A percentile compares a stretch with the other conserved stretches of the same genome.
Evolutionary conservation across 1,139 yeast genomes (phyloP).

Genomic region (Diutina rugosa): DNA sequence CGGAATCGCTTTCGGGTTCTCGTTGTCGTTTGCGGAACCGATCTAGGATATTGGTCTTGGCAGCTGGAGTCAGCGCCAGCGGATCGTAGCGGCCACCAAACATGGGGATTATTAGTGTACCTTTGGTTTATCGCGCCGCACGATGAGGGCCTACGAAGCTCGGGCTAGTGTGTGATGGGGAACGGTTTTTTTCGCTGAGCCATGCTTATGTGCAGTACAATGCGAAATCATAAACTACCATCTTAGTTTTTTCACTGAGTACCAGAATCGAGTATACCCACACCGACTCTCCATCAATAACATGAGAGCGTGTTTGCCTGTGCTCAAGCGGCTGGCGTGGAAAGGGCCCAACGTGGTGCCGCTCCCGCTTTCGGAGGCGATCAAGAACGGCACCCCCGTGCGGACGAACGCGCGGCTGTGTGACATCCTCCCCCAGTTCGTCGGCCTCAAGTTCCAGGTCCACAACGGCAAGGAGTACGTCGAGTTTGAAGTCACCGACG

Average conservation of each 20-base stretch:
- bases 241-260: neutral
- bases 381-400: constrained; percentile 69
- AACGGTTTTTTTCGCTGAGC: neutral
- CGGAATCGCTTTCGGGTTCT: neutral
- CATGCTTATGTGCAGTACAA: neutral
- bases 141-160: neutral
- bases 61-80: neutral
- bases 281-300: too few species aligned
- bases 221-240: neutral
- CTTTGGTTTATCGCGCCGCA: neutral
- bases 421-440: constrained; percentile 89
- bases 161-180: neutral
- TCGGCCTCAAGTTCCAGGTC: constrained; percentile 84
- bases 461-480: constrained; percentile 95
- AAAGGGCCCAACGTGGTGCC: constrained; percentile 95
- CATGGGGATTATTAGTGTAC: neutral
- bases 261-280: too few species aligned
- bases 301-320: constrained; percentile 49
- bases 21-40: constrained; percentile 2
- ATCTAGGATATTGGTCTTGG: neutral
- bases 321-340: constrained; percentile 66
- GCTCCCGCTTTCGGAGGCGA: constrained; percentile 77
- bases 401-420: constrained; percentile 92
- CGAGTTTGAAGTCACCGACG: constrained; percentile 76
- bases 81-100: neutral